Conservation (phyloP, 805 yeast species). For the Candida maesae region DNA sequence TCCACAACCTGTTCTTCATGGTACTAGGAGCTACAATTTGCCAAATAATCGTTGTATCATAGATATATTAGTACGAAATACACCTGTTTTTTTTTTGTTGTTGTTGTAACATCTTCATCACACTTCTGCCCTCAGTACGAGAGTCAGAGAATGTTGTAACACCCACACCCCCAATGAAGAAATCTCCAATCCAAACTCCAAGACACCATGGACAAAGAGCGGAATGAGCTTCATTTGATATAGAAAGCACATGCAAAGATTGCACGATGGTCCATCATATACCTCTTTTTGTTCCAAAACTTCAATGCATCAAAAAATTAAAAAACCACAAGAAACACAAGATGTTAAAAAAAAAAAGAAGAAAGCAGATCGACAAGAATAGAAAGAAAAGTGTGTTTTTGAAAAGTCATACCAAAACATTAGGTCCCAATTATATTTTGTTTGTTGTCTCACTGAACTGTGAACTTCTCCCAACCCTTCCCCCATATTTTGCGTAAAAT, state of each 20-base stretch:
- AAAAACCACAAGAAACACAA: constrained; percentile 12
- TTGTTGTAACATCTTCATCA: constrained; percentile 6
- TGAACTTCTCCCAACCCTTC: too few relatives aligned
- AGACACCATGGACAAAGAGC: constrained; percentile 7
- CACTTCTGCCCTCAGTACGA: neutral
- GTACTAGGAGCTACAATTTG: neutral
- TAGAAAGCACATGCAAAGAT: too few relatives aligned
- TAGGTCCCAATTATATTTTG: constrained; percentile 10
- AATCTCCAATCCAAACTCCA: neutral
- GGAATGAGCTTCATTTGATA: too few relatives aligned
- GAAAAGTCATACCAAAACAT: constrained; percentile 8
- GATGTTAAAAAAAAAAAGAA: constrained; percentile 1
- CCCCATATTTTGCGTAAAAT: too few relatives aligned
- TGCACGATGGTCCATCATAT: neutral
- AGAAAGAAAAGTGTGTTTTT: too few relatives aligned
- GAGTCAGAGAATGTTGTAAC: too few relatives aligned
- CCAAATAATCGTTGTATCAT: constrained; percentile 14
- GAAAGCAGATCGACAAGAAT: too few relatives aligned
- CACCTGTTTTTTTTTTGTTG: constrained; percentile 14
- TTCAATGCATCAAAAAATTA: constrained; percentile 15
- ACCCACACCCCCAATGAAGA: neutral
- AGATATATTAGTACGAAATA: constrained; percentile 15
- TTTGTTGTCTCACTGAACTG: too few relatives aligned
- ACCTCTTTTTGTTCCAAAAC: too few relatives aligned
- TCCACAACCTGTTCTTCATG: too few relatives aligned